Evolutionary conservation across 306 rosid genomes (phyloP), one percentile per base, ranked within the genome.

Genomic region (Cucumis cinereus): DNA sequence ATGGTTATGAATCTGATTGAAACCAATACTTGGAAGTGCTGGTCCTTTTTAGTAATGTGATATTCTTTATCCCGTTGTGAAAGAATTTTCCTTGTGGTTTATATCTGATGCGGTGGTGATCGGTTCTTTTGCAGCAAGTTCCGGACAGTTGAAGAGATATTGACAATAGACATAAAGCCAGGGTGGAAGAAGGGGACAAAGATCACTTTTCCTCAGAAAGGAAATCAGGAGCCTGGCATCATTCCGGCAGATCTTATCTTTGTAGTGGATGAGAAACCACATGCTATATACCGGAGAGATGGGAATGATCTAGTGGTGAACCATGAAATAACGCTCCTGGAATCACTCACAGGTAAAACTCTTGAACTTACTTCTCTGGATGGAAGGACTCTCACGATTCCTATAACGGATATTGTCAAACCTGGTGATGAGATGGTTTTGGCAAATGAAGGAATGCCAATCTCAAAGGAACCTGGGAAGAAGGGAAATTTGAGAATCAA

Each of bases 181-280:
- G 99, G 99, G 55, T 94, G 99, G 99, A 94, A 94, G 84, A 94
- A 90, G 81, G 99, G 99, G 56, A 94, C 98, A 33, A 94, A 89
- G 90, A 81, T 94, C 54, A 90, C 96, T 61, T 94, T 94, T 83
- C 89, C 93, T 0, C 93, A 90, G 86, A 94, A 90, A 85, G 98
- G 99, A 79, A 89, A 94, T 82, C 92, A 92, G 74, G 93, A 89
- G 83, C 96, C 89, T 15, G 95, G 96, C 35, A 81, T 94, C 79
- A 80, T 89, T 75, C 90, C 99, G 0, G 97, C 98, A 4, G 99
- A 94, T 86, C 85, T 92, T 30, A 73, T 89, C 28, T 94, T 94
- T 72, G 91, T 94, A 75, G 82, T 94, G 69, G 99, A 90, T 47
- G 99, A 94, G 88, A 94, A 94, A 82, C 98, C 93, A 7, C 99